These are phyloP conservation scores for Botryococcus braunii DNA, from an alignment of 163 green algal genomes.

Conservation along the genomic window DNA sequence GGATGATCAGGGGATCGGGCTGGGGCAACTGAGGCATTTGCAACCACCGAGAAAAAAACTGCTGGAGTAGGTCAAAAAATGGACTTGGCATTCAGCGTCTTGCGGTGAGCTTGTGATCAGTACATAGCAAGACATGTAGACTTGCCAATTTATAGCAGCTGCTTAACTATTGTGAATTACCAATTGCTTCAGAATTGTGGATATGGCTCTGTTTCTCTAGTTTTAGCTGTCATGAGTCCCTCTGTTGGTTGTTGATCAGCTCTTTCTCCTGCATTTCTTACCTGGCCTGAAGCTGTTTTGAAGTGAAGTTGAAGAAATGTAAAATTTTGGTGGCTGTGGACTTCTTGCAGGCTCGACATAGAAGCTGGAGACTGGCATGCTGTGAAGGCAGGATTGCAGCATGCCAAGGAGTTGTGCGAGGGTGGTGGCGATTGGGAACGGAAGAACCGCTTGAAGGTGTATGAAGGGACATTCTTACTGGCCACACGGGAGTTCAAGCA, in stretches of 20 bases:
- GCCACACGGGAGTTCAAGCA: conserved; percentile 75
- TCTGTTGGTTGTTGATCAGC: no score
- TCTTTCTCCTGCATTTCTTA: no score
- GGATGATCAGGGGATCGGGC: conserved; percentile 37
- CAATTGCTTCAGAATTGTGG: no score
- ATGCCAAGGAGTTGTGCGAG: conserved; percentile 71
- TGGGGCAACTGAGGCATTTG: conserved; percentile 60
- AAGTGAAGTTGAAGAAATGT: no score
- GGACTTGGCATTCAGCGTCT: conserved; percentile 81
- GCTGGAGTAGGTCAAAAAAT: conserved; percentile 83
- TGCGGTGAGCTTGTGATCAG: conserved; percentile 54
- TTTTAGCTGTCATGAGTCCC: no score
- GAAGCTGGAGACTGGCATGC: conserved; percentile 65
- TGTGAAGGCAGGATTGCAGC: conserved; percentile 66
- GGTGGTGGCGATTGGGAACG: conserved; percentile 96
- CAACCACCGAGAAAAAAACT: conserved; percentile 78
- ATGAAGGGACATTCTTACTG: conserved; percentile 84
- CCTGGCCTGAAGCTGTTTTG: no score
- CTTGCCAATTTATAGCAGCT: no score
- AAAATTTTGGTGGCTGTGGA: no score
- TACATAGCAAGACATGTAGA: no score
- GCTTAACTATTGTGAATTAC: no score
- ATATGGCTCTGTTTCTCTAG: no score
- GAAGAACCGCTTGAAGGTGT: conserved; percentile 99
- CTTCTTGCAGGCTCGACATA: conserved; percentile 64